Base-by-base conservation (phyloP, 148 eudicot species). In the Cornus florida region DNA sequence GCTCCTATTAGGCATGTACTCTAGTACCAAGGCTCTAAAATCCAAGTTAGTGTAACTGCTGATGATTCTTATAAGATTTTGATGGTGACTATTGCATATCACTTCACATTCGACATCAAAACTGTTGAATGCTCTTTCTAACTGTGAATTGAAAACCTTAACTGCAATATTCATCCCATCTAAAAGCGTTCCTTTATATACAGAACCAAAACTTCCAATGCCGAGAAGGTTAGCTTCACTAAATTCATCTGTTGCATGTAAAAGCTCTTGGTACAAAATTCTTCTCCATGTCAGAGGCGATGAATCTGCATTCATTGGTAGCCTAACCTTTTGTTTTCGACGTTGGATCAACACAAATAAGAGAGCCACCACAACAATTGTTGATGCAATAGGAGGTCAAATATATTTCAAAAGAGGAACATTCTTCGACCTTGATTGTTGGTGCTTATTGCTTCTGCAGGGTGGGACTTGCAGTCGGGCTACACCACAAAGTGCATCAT, bases 71-170 rank as follows among this genome's bases (percentile, higher is more conserved):
- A 75, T 69, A 17, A 84, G 74, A 71, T 84, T 84, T 48, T 79
- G 67, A 72, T 83, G 86, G 17, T 83, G 76, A 41, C 76, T 76
- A 13, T 43, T 24, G 35, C 80, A 12, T 53, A 78, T 23, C 0
- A 81, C 77, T 46, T 84, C 82, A 35, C 80, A 70, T 60, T 84
- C 87, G 0, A 64, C 77, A n/a, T 78, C 74, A 22, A 84, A 84
- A 67, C 84, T 81, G 7, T 78, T 78, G 33, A 43, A 3, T 32
- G 81, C 77, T 65, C 68, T 24, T 53, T 35, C 38, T 35, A 35
- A 35, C 5, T 35, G 38, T 2, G 5, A 35, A 35, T 35, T 35
- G 38, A 35, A 35, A 35, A 35, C 38, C 38, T 35, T 35, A 2
- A 35, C 38, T 0, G 38, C 38, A 35, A 35, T 35, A 35, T 35